Conservation (phyloP, 345 rosid genomes). For the Clarkia xantiana region DNA sequence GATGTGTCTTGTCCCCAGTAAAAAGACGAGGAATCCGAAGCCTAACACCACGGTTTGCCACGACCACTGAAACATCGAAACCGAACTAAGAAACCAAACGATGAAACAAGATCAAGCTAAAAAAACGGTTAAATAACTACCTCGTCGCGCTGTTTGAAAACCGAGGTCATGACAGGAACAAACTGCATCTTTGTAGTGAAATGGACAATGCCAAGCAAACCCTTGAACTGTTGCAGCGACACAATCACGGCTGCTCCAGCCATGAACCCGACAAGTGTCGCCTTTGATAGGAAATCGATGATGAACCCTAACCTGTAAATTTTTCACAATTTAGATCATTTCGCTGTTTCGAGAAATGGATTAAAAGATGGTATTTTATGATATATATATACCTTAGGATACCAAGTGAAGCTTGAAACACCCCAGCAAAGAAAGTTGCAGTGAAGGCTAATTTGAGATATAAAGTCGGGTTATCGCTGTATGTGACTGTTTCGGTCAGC, state of each 20-base stretch:
- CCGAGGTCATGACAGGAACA: conserved; percentile 59
- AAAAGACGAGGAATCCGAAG: conserved; percentile 45
- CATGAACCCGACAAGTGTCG: conserved; percentile 89
- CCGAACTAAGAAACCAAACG: not conserved
- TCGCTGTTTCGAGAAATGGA: not conserved
- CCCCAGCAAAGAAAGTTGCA: conserved; percentile 90
- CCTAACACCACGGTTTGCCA: conserved; percentile 83
- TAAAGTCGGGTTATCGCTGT: conserved; percentile 40
- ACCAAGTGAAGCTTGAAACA: conserved; percentile 87
- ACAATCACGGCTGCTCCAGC: conserved; percentile 97
- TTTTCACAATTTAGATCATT: not conserved
- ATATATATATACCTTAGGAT: conserved; percentile 50
- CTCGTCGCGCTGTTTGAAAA: conserved; percentile 44
- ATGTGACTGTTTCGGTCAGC: conserved; percentile 68
- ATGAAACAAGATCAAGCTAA: not conserved
- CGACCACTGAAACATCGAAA: conserved; percentile 58
- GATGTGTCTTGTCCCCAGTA: conserved; percentile 62
- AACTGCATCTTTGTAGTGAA: conserved; percentile 84
- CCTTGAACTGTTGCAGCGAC: conserved; percentile 84
- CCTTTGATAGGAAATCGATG: conserved; percentile 93
- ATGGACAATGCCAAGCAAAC: conserved; percentile 88
- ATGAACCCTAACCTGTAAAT: conserved; percentile 71
- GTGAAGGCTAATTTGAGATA: conserved; percentile 87
- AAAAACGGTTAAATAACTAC: conserved; percentile 16
- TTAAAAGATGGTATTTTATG: not conserved